Evolutionary conservation across 1,284 basidiomycete species (phyloP), one percentile per base, ranked within the genome.

Genomic region (Tilletiaria anomala): DNA sequence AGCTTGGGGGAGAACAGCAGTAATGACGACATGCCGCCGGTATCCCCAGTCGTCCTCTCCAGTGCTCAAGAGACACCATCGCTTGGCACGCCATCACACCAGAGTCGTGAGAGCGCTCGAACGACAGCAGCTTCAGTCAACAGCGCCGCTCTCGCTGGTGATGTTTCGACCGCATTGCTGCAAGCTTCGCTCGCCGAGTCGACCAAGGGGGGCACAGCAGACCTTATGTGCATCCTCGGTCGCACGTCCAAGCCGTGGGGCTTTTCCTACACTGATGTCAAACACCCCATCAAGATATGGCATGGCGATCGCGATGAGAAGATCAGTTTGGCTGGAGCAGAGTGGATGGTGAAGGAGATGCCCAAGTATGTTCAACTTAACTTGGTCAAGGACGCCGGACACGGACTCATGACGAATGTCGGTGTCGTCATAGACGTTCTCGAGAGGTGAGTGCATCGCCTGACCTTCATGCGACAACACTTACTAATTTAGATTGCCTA

Each of bases 111-210:
- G n/a, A n/a, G n/a, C n/a, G n/a, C n/a, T n/a, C n/a, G n/a, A n/a
- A n/a, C n/a, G n/a, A n/a, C n/a, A n/a, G n/a, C n/a, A n/a, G n/a
- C n/a, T n/a, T n/a, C n/a, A n/a, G n/a, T n/a, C n/a, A n/a, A n/a
- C n/a, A n/a, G n/a, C n/a, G n/a, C n/a, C n/a, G n/a, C n/a, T n/a
- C n/a, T n/a, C n/a, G n/a, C n/a, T n/a, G n/a, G n/a, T 29, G 56
- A 50, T 17, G 64, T 73, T 16, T 69, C 68, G 3, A 68, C 83
- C 47, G 87, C 86, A 1, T 73, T 97, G 23, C 78, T 91, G 39
- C 83, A 84, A 33, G 91, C 91, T 0, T 91, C 86, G 4, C 89
- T 94, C 63, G 82, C 88, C 2, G 91, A 96, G 66, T 87, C 84
- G 14, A 76, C 86, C 15, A 80, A 79, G 48, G 91, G 91, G 32